Evolutionary conservation across 345 rosid genomes (phyloP).

Genomic region (Gynandropsis gynandra): DNA sequence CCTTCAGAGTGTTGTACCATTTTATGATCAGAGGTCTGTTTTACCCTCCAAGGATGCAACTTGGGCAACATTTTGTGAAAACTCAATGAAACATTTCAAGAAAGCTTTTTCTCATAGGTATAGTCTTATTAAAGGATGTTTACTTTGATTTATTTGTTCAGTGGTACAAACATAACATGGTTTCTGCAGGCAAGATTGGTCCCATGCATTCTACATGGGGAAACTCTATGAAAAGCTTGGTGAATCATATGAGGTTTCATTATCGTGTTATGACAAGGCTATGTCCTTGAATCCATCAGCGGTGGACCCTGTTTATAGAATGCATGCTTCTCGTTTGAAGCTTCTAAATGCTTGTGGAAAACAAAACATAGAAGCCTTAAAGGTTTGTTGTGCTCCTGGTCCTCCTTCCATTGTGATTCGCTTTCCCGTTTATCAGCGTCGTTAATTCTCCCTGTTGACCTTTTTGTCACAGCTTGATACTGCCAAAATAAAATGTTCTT

Average conservation of each 20-base stretch:
- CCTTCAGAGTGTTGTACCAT: constrained; percentile 95
- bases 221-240: constrained; percentile 92
- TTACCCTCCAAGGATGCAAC: constrained; percentile 72
- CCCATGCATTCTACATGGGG: constrained; percentile 94
- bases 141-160: constrained; percentile 16
- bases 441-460: neutral
- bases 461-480: constrained; percentile 6
- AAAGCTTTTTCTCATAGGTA: constrained; percentile 84
- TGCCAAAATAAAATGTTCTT: constrained; percentile 3
- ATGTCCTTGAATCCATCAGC: constrained; percentile 73
- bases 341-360: constrained; percentile 61
- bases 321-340: constrained; percentile 94
- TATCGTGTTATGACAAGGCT: constrained; percentile 72
- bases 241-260: constrained; percentile 49
- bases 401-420: constrained; percentile 13
- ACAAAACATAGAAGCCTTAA: constrained; percentile 57
- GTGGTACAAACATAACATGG: constrained; percentile 2
- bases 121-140: constrained; percentile 10
- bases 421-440: neutral
- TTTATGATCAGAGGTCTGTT: constrained; percentile 76
- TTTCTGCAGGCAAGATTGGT: constrained; percentile 82
- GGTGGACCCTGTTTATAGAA: constrained; percentile 90
- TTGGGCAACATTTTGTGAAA: constrained; percentile 72
- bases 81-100: constrained; percentile 79
- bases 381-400: constrained; percentile 41